Evolutionary conservation across 768 basidiomycete species (phyloP), one percentile per base, ranked within the genome.

Genomic region (Lactarius indigo): DNA sequence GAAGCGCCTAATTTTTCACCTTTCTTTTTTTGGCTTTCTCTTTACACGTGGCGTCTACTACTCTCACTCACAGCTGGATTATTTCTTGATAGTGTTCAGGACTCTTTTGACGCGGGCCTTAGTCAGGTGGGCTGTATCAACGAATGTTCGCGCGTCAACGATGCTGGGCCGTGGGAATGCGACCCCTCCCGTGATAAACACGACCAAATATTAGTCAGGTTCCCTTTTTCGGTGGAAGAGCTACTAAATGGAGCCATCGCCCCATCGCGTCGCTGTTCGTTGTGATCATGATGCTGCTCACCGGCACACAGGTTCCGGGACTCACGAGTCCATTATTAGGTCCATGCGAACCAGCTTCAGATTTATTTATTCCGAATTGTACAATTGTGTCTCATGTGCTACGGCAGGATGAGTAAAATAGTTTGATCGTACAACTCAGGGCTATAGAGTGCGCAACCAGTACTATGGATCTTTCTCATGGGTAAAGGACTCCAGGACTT

Each of bases 1-100:
- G 50, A 66, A 41, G n/a, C 47, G 56, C 37, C 33, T 41, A 58
- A 57, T 58, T n/a, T 58, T 26, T 26, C 42, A 41, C 28, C 41
- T 44, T 17, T 44, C 18, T 4, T 42, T 30, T 23, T 56, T 59
- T 57, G 41, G 17, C 56, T 28, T 61, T 57, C 20, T 15, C n/a
- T 39, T 30, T 26, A 23, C 23, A n/a, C 18, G 3, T 15, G 39
- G 23, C 60, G 3, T 52, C 8, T 33, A 28, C 23, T 33, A 20
- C 31, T 10, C 44, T 47, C 44, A n/a, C 44, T 18, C 41, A 17
- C 17, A 3, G 41, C 7, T 6, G 18, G 18, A 47, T 47, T 47
- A 23, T 47, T 12, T 4, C 44, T 50, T 23, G n/a, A n/a, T n/a
- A n/a, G n/a, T n/a, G 23, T 23, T 13, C 47, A 50, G 23, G 47